Evolutionary conservation across 2,329 filamentous ascomycete genomes (phyloP).

Genomic region (Byssochlamys sp.): DNA sequence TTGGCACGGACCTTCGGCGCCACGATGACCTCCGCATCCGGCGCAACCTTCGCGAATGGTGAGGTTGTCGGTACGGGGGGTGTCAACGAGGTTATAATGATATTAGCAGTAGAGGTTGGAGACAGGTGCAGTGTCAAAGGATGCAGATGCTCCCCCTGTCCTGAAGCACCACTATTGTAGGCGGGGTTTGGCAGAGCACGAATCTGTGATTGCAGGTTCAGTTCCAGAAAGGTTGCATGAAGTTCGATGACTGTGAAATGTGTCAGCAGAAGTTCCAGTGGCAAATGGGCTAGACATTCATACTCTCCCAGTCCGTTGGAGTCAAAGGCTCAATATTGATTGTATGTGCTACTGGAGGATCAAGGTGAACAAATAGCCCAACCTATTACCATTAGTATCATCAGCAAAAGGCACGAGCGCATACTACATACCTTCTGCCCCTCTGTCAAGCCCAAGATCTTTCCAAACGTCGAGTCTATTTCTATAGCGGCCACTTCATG

Average conservation of each 20-base stretch:
- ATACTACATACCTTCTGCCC: slow-evolving; percentile 62
- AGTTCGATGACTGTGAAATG: slow-evolving; percentile 65
- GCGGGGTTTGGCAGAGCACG: slow-evolving; percentile 82
- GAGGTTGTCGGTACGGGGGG: slow-evolving; percentile 59
- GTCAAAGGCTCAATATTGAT: slow-evolving; percentile 95
- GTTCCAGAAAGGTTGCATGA: slow-evolving; percentile 86
- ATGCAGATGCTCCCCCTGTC: slow-evolving; percentile 52
- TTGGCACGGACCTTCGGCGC: slow-evolving; percentile 81
- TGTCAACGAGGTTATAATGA: slow-evolving; percentile 72
- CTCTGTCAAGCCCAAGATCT: slow-evolving; percentile 65
- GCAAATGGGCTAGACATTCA: slow-evolving; percentile 13
- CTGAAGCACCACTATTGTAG: slow-evolving; percentile 43
- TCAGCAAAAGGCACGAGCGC: slow-evolving; percentile 15
- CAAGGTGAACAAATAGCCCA: slow-evolving; percentile 63
- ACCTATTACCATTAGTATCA: slow-evolving; percentile 32
- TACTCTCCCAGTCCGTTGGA: slow-evolving; percentile 88
- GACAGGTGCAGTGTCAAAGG: slow-evolving; percentile 86
- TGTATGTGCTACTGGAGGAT: slow-evolving; percentile 83
- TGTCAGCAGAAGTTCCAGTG: not conserved
- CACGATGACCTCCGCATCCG: slow-evolving; percentile 93
- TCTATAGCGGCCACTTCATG: slow-evolving; percentile 72
- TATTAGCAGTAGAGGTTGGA: slow-evolving; percentile 88
- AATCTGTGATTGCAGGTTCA: slow-evolving; percentile 87
- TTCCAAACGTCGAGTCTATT: slow-evolving; percentile 75
- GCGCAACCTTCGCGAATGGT: slow-evolving; percentile 82